These are phyloP conservation scores for Scytalidium sp. DNA, from an alignment of 2,329 filamentous ascomycete genomes.

Conservation along the genomic window DNA sequence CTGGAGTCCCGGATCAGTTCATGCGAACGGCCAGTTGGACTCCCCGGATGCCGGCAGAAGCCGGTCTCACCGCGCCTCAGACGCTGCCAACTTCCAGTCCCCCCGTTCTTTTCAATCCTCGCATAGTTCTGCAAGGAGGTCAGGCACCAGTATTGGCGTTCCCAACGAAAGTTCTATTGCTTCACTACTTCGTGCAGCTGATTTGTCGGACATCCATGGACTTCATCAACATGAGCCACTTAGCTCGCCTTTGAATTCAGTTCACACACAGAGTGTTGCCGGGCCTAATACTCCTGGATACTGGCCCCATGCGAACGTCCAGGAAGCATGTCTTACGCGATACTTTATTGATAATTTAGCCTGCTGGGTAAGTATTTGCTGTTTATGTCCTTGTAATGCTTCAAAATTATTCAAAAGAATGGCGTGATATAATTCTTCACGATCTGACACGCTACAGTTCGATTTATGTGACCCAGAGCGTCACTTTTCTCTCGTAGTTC, in stretches of 20 bases:
- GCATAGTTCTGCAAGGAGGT: neutral
- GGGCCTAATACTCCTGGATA: conserved; percentile 3
- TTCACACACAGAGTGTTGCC: neutral
- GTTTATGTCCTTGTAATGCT: neutral
- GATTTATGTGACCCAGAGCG: conserved; percentile 38
- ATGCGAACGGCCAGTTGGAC: neutral
- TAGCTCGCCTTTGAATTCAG: neutral
- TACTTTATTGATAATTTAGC: conserved; percentile 23
- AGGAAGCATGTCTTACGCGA: conserved; percentile 21
- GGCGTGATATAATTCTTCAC: neutral
- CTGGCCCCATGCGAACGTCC: conserved; percentile 9
- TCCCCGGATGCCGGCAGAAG: neutral
- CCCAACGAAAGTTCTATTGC: neutral
- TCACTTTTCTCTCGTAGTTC: conserved; percentile 38
- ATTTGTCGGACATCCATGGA: neutral
- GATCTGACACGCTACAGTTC: conserved; percentile 31
- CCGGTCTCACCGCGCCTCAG: neutral
- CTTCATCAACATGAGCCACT: neutral
- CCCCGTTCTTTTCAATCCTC: neutral
- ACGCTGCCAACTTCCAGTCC: neutral
- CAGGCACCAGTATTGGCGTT: neutral
- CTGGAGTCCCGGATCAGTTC: neutral
- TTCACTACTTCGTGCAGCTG: neutral
- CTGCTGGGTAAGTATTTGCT: conserved; percentile 15
- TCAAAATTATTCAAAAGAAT: neutral